phyloP scores from a whole-genome alignment of 1,284 basidiomycete species.

The Chondrostereum purpureum region DNA sequence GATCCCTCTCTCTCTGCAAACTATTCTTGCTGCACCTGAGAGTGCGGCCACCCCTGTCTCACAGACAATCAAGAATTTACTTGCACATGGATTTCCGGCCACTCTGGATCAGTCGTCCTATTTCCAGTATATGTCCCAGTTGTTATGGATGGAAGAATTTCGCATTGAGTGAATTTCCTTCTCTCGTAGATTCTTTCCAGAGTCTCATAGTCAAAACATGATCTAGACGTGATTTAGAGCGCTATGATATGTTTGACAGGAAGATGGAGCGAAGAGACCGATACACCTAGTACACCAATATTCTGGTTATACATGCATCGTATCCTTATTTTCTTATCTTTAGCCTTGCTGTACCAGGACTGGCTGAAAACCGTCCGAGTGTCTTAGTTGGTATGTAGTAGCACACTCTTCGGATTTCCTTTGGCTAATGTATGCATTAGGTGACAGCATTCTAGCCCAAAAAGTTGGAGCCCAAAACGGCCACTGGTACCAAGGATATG shows the following conservation, averaged over 20 bases:
- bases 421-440: conserved; percentile 1
- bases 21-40: conserved; percentile 17
- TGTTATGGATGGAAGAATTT: conserved; percentile 55
- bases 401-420: not conserved
- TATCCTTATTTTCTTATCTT: too few species aligned
- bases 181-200: too few species aligned
- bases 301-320: too few species aligned
- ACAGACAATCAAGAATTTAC: conserved; percentile 21
- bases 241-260: conserved; percentile 61
- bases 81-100: conserved; percentile 31
- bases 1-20: conserved; percentile 29
- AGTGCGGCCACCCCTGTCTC: conserved; percentile 17
- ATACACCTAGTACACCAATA: too few species aligned
- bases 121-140: conserved; percentile 37
- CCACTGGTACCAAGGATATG: conserved; percentile 5
- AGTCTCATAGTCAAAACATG: too few species aligned
- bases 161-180: conserved; percentile 43
- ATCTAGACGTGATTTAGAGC: conserved; percentile 46
- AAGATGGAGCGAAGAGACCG: too few species aligned
- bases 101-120: conserved; percentile 35
- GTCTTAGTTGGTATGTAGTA: conserved; percentile 4
- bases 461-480: not conserved
- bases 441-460: conserved; percentile 7
- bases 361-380: conserved; percentile 8
- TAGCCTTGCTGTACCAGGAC: conserved; percentile 5